Base-by-base conservation (phyloP, 129 eudicot species). In the Helichrysum umbraculigerum region DNA sequence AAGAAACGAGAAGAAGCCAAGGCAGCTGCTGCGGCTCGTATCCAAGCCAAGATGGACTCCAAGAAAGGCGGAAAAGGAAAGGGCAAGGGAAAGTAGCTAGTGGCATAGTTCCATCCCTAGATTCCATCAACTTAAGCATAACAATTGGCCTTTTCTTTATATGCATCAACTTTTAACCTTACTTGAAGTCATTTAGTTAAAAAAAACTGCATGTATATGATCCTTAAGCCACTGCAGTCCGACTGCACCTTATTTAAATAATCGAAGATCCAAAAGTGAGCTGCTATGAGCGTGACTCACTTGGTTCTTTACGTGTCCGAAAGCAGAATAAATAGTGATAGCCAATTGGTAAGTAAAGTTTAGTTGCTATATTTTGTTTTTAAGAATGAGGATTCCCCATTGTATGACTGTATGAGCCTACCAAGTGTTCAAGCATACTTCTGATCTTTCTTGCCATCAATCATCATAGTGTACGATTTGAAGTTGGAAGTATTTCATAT, bases 1-100 rank as follows among this genome's bases (percentile, higher is more conserved):
- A 95, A 91, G 91, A 91, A 91, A 83, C 75, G 99, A 39, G 99
- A 95, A 84, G 99, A 95, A 76, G 99, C 99, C 1, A 95, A 95
- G 82, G 99, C 99, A 7, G 97, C 99, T 0, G 99, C 99, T 32
- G 96, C 99, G 32, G 99, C 99, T 73, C 92, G 99, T 61, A 85
- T 95, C 19, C 99, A 95, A 75, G 96, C 99, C 83, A 95, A 95
- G 79, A 80, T 95, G 85, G 96, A 89, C 20, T 78, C 97, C 14
- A 95, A 95, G 90, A 95, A 95, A 77, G 95, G 94, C 37, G 99
- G 99, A 15, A 95, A 89, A 83, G 96, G 99, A 0, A 95, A 95
- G 72, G 91, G 89, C 79, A 95, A 95, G 81, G 92, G 85, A 35
- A 93, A 90, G 79, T 90, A 92, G 83, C n/a, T 8, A 14, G n/a